phyloP scores from a whole-genome alignment of 192 early-diverging fungal species.

The Funneliformis mosseae region DNA sequence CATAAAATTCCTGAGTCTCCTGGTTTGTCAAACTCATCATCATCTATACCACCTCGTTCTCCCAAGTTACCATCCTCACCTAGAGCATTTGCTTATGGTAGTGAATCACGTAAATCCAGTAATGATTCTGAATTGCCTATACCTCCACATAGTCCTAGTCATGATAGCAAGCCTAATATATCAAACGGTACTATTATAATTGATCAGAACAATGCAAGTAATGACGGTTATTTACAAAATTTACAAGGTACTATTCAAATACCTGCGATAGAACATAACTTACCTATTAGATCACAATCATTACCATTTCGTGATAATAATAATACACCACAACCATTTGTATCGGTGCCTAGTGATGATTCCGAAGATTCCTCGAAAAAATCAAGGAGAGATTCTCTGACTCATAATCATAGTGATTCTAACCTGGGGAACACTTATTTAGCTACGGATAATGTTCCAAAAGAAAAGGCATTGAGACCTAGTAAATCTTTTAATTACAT shows the following conservation, averaged over 20 bases:
- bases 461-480: background rate
- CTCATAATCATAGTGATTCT: constrained; percentile 8
- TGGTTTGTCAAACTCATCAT: too few relatives aligned
- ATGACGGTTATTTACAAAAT: background rate
- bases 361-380: background rate
- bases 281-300: constrained; percentile 16
- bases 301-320: background rate
- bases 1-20: too few relatives aligned
- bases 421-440: background rate
- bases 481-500: constrained; percentile 25
- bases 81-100: background rate
- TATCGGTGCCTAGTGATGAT: background rate
- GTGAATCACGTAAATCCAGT: background rate
- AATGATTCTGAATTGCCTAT: background rate
- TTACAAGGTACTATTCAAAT: background rate
- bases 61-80: constrained; percentile 2
- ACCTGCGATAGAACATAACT: background rate
- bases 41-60: background rate
- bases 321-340: background rate
- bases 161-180: background rate
- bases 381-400: background rate
- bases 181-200: background rate
- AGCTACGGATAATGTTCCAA: background rate
- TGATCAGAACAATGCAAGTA: background rate
- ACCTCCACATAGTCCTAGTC: too few relatives aligned